These are phyloP conservation scores for Fusarium sp. DNA, from an alignment of 2,329 filamentous ascomycete genomes.

Conservation along the genomic window DNA sequence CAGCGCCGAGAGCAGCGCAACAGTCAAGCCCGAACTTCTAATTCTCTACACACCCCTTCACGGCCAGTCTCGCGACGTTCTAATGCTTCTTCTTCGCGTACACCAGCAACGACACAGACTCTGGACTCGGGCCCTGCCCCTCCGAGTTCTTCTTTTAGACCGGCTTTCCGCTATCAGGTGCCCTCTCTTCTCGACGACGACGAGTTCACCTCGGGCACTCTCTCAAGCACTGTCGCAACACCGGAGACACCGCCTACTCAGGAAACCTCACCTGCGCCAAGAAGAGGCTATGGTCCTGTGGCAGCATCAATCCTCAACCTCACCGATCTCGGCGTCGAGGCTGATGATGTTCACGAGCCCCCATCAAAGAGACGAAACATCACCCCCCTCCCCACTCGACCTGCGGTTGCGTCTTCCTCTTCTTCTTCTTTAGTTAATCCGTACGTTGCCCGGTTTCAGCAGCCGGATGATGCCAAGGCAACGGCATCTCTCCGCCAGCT, in stretches of 20 bases:
- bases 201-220: slow-evolving; percentile 19
- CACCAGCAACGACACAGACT: slow-evolving; percentile 4
- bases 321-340: slow-evolving; percentile 13
- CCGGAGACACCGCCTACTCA: not conserved
- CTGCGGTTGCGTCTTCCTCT: not conserved
- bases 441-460: slow-evolving; percentile 46
- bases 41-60: not conserved
- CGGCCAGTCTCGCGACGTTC: slow-evolving; percentile 31
- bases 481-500: slow-evolving; percentile 45
- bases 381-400: not conserved
- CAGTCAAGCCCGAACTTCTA: not conserved
- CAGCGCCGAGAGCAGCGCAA: not conserved
- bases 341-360: slow-evolving; percentile 2
- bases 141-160: not conserved
- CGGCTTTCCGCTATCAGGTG: slow-evolving; percentile 32
- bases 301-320: slow-evolving; percentile 36
- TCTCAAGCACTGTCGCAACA: not conserved
- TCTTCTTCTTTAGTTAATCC: slow-evolving; percentile 43
- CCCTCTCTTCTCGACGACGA: slow-evolving; percentile 39
- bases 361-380: not conserved
- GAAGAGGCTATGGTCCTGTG: slow-evolving; percentile 36
- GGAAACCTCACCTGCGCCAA: not conserved
- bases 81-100: slow-evolving; percentile 3
- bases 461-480: slow-evolving; percentile 47
- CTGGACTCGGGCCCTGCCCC: slow-evolving; percentile 23